These are phyloP conservation scores for Antrodiella citrinella DNA, from an alignment of 768 basidiomycete genomes.

Conservation along the genomic window DNA sequence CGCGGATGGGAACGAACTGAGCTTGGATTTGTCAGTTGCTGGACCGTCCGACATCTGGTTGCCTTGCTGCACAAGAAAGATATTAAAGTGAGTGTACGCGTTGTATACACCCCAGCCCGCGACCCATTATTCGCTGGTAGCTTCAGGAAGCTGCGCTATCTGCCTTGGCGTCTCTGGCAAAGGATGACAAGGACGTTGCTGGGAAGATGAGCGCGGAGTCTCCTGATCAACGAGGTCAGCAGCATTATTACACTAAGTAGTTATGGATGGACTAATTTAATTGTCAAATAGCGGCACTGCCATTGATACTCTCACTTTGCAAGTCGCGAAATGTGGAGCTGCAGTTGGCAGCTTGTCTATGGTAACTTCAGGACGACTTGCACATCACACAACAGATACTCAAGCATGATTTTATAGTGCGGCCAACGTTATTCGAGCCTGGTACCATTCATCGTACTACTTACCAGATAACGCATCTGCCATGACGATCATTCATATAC, in stretches of 20 bases:
- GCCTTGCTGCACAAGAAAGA: conserved; percentile 43
- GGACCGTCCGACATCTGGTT: conserved; percentile 48
- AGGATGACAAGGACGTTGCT: conserved; percentile 53
- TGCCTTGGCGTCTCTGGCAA: conserved; percentile 58
- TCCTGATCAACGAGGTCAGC: conserved; percentile 32
- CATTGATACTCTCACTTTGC: conserved; percentile 39
- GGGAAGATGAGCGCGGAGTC: conserved; percentile 35
- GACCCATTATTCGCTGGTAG: conserved; percentile 48
- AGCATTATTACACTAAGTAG: conserved; percentile 7
- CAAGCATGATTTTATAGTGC: conserved; percentile 38
- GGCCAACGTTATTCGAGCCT: conserved; percentile 52
- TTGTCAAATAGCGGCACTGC: conserved; percentile 28
- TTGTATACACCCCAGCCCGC: neutral
- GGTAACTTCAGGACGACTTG: conserved; percentile 30
- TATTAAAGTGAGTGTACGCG: conserved; percentile 34
- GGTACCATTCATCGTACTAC: conserved; percentile 12
- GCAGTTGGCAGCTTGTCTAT: conserved; percentile 64
- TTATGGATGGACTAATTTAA: neutral
- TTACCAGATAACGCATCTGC: conserved; percentile 40
- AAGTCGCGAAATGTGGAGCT: conserved; percentile 54
- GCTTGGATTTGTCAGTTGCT: conserved; percentile 39
- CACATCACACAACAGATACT: too few relatives aligned
- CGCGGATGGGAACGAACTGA: conserved; percentile 71
- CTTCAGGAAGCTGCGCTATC: conserved; percentile 57
- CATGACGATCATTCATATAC: conserved; percentile 59